A percentile compares a stretch with the other conserved stretches of the same genome.
phyloP scores from a whole-genome alignment of 1,284 basidiomycete species.

The Melanopsichium pennsylvanicum region DNA sequence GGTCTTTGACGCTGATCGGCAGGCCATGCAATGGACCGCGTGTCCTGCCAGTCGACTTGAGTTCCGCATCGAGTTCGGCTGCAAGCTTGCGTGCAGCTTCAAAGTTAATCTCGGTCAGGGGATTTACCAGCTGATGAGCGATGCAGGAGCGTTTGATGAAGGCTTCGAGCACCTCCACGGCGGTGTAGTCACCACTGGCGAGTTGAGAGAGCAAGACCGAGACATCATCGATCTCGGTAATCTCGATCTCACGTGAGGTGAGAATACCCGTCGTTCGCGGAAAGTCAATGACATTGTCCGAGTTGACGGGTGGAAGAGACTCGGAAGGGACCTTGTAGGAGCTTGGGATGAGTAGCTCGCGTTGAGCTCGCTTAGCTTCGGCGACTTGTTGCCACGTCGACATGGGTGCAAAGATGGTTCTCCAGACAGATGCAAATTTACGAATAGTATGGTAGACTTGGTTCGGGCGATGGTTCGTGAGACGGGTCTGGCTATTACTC shows the following conservation, averaged over 20 bases:
- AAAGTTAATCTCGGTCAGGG: slow-evolving; percentile 73
- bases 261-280: slow-evolving; percentile 33
- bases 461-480: too few species aligned
- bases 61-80: slow-evolving; percentile 70
- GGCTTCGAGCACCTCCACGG: slow-evolving; percentile 76
- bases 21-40: slow-evolving; percentile 74
- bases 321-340: slow-evolving; percentile 29
- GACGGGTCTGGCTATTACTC: too few species aligned
- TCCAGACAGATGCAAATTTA: too few species aligned
- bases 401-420: slow-evolving; percentile 4
- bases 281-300: slow-evolving; percentile 33
- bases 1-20: slow-evolving; percentile 75
- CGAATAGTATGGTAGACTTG: too few species aligned
- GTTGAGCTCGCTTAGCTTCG: slow-evolving; percentile 30
- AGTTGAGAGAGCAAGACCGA: slow-evolving; percentile 70
- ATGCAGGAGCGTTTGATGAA: slow-evolving; percentile 81
- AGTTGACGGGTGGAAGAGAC: slow-evolving; percentile 21
- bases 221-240: slow-evolving; percentile 66
- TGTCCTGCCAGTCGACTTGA: slow-evolving; percentile 69
- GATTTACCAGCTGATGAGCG: slow-evolving; percentile 78
- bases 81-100: slow-evolving; percentile 73
- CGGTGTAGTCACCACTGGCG: slow-evolving; percentile 71
- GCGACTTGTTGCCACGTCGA: slow-evolving; percentile 39
- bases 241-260: slow-evolving; percentile 37
- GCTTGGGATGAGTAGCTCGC: slow-evolving; percentile 39